These are phyloP conservation scores for Geopyxis carbonaria DNA, from an alignment of 495 filamentous ascomycete species.

Conservation along the genomic window DNA sequence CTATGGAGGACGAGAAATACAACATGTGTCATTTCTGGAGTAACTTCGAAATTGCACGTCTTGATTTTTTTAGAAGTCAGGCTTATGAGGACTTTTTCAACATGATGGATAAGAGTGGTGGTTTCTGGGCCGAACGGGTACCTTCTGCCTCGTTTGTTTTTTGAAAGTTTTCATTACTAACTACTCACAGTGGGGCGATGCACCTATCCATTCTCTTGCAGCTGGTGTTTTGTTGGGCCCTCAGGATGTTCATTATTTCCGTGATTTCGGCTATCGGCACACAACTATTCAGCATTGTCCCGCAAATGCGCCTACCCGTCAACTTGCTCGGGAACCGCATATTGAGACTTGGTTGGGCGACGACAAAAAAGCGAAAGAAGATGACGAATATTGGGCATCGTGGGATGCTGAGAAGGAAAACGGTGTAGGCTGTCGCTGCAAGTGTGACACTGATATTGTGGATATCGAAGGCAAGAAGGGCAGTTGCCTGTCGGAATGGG, in stretches of 20 bases:
- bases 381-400: constrained; percentile 92
- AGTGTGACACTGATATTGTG: constrained; percentile 94
- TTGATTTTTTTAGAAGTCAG: constrained; percentile 92
- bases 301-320: constrained; percentile 81
- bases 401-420: constrained; percentile 82
- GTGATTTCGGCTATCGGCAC: constrained; percentile 95
- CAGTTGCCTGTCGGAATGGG: constrained; percentile 90
- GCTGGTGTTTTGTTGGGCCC: constrained; percentile 73
- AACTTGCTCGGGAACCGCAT: constrained; percentile 64
- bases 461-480: constrained; percentile 96
- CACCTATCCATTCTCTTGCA: constrained; percentile 93
- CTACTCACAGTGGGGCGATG: constrained; percentile 75
- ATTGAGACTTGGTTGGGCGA: constrained; percentile 73
- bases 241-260: constrained; percentile 92
- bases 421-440: constrained; percentile 90
- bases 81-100: constrained; percentile 97
- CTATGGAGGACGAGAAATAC: constrained; percentile 94
- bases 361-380: constrained; percentile 73
- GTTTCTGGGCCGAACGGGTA: constrained; percentile 98
- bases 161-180: constrained; percentile 22
- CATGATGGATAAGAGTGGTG: constrained; percentile 96
- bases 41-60: constrained; percentile 94
- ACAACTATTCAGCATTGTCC: constrained; percentile 99
- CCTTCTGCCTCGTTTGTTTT: constrained; percentile 24
- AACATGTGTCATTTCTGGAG: constrained; percentile 99